Evolutionary conservation across 2,329 filamentous ascomycete species (phyloP), one percentile per base, ranked within the genome.

Genomic region (Cordyceps farinosa): DNA sequence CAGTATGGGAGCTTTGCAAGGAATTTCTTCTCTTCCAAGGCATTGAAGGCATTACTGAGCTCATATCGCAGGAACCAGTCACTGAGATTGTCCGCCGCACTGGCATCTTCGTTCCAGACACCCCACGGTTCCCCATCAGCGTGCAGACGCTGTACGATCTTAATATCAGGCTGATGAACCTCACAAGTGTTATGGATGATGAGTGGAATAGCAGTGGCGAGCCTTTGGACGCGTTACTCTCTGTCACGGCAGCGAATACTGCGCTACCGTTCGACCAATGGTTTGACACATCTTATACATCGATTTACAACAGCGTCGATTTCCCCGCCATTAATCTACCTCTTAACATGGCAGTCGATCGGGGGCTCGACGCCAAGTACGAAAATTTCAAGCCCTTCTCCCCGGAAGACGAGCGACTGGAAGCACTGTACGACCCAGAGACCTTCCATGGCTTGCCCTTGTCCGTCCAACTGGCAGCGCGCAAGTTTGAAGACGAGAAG

Each of bases 401-500:
- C 17, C 32, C 8, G 1, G 27, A 51, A 15, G 57, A 61, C 22
- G 11, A 17, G 11, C 30, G 36, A 15, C n/a, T 61, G 15, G 45
- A 61, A 34, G 57, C 32, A 7, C 15, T 61, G 2, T 59, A 66
- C 30, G 65, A 66, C 42, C 56, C 65, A 2, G 64, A 64, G 42
- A 50, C 55, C 5, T 66, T 64, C 32, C 64, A 66, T 36, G 65
- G 65, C 13, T 34, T 64, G 36, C 65, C 65, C 15, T 30, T 62
- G 8, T 56, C 61, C 2, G 38, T 66, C 27, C 65, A 66, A 58
- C 34, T 66, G 32, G 27, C 63, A 4, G 65, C 56, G 11, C 44
- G 61, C 29, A 50, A 62, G 51, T 62, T 65, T 42, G 56, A 65
- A 32, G 65, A 66, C 42, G 65, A 66, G 44, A 66, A 66, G 42